Conservation (phyloP, 192 early-diverging fungal genomes). For the Umbelopsis isabellina region DNA sequence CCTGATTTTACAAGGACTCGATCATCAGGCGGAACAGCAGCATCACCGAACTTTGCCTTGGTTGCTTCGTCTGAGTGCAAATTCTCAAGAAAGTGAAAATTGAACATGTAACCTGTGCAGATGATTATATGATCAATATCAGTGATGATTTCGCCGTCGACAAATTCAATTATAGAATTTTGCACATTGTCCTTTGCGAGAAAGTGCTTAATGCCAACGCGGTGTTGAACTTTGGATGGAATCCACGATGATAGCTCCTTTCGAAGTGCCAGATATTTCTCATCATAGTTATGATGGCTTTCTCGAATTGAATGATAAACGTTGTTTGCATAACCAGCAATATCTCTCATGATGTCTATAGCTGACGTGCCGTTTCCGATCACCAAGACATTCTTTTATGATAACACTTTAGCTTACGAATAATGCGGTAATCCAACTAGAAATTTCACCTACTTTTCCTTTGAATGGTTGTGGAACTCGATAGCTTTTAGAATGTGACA, state of each 20-base stretch:
- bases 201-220: neutral
- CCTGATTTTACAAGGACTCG: conserved; percentile 33
- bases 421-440: neutral
- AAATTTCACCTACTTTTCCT: conserved; percentile 16
- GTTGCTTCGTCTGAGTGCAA: neutral
- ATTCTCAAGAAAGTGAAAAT: conserved; percentile 55
- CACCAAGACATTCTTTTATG: conserved; percentile 40
- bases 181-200: neutral
- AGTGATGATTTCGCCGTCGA: conserved; percentile 35
- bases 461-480: conserved; percentile 23
- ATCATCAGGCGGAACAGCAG: neutral
- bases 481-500: conserved; percentile 26
- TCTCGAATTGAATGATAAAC: conserved; percentile 41
- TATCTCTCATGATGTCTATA: conserved; percentile 47
- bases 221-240: conserved; percentile 10
- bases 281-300: conserved; percentile 21
- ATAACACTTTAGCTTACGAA: neutral
- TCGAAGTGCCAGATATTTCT: conserved; percentile 21
- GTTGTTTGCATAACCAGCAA: conserved; percentile 29
- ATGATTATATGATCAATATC: conserved; percentile 51
- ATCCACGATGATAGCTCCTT: conserved; percentile 23
- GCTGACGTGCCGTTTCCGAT: conserved; percentile 50
- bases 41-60: neutral
- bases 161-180: conserved; percentile 25
- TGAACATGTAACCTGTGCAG: conserved; percentile 63